A percentile compares a stretch with the other conserved stretches of the same genome.
Conservation (phyloP, 2,329 filamentous ascomycete species). For the Diaporthe eres region DNA sequence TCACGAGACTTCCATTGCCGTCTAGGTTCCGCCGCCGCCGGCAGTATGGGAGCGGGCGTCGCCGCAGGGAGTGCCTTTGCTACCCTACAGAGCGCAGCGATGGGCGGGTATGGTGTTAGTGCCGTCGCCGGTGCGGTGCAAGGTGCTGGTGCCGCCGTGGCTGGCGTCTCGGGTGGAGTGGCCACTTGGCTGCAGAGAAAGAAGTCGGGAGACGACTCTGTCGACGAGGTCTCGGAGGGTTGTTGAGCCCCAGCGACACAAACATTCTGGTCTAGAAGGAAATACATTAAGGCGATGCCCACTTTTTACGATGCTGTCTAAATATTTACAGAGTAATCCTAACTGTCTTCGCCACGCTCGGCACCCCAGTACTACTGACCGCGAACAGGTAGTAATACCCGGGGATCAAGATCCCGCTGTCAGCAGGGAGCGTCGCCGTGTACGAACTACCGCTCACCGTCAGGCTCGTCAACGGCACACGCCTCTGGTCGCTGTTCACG, state of each 20-base stretch:
- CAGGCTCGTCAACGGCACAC: constrained; percentile 59
- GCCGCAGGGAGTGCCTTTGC: constrained; percentile 44
- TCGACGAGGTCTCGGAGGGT: neutral
- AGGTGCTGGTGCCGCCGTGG: constrained; percentile 32
- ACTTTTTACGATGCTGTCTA: neutral
- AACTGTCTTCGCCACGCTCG: constrained; percentile 60
- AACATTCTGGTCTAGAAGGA: too few species aligned
- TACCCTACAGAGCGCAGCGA: constrained; percentile 45
- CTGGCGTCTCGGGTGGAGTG: constrained; percentile 17
- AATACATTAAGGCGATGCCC: neutral
- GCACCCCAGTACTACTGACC: constrained; percentile 59
- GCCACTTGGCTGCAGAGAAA: constrained; percentile 7
- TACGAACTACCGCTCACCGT: constrained; percentile 51
- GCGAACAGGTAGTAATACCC: constrained; percentile 70
- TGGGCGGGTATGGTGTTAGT: constrained; percentile 44
- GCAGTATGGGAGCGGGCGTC: constrained; percentile 42
- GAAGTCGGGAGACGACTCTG: neutral
- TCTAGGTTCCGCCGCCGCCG: constrained; percentile 45
- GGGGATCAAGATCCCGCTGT: constrained; percentile 64
- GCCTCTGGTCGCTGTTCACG: constrained; percentile 71
- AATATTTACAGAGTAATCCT: constrained; percentile 44
- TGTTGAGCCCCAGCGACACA: too few species aligned
- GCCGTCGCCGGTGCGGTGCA: constrained; percentile 39
- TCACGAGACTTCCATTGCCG: neutral
- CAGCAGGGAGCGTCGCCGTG: constrained; percentile 58